Base-by-base conservation (phyloP, 2,329 filamentous ascomycete genomes). In the Colletotrichum sp. region DNA sequence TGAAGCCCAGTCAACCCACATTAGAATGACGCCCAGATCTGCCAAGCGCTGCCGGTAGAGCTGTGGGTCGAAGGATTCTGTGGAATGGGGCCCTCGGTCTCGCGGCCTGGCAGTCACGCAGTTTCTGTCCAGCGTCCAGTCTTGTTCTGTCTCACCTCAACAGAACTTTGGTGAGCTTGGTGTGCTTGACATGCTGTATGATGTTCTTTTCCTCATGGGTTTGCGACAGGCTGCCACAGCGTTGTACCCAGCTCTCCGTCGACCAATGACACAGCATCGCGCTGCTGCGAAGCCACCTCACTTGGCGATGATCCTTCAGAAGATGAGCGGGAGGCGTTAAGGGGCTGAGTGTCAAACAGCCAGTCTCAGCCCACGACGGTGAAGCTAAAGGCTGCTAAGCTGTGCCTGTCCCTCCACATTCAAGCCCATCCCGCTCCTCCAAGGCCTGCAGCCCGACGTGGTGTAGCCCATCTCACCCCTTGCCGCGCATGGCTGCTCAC, bases 1-100 rank as follows among this genome's bases (percentile, higher is more conserved):
- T 67, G 16, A 4, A 56, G 61, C n/a, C n/a, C 38, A 8, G 26
- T 34, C 30, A 24, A 30, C n/a, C 15, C 34, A 56, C 58, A 21
- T 26, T 13, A 34, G 30, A 16, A 71, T 71, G 21, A 38, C 15
- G 60, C 71, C 60, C 68, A 52, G 71, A 30, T 15, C 28, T 61
- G 55, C 72, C 69, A 67, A 66, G 61, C 16, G 21, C 55, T n/a
- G n/a, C 73, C 36, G 69, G 61, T n/a, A 43, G 24, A 58, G 8
- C 15, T 24, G 69, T 62, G 61, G 73, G 36, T 26, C 72, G 68
- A 64, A 75, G 73, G 73, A 75, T 75, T 71, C 32, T 24, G 60
- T n/a, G 36, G 36, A 65, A 55, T 52, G 34, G 52, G 32, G 24
- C 58, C 32, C 32, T 32, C 16, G n/a, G 24, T 26, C 8, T 48